A percentile compares a stretch with the other conserved stretches of the same genome.
These are phyloP conservation scores for Glonium stellatum DNA, from an alignment of 495 filamentous ascomycete species.

Conservation along the genomic window DNA sequence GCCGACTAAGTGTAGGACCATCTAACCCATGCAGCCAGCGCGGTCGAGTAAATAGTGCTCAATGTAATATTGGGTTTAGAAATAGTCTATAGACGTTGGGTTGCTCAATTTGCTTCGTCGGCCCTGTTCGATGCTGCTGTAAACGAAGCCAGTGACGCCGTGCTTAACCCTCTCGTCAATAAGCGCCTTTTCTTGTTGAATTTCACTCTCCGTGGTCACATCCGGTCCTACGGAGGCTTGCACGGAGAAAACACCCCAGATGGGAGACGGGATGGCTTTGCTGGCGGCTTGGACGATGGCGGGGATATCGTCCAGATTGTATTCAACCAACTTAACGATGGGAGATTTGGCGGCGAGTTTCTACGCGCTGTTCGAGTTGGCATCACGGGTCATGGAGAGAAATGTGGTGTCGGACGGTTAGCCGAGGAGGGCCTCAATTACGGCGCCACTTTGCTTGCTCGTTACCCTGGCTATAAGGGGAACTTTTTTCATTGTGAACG, in stretches of 20 bases:
- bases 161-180: slow-evolving; percentile 51
- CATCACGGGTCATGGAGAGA: slow-evolving; percentile 62
- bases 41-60: slow-evolving; percentile 48
- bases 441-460: slow-evolving; percentile 61
- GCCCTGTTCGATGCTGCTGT: slow-evolving; percentile 61
- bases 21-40: slow-evolving; percentile 5
- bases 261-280: slow-evolving; percentile 41
- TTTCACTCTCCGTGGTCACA: slow-evolving; percentile 43
- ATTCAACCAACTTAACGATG: slow-evolving; percentile 50
- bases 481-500: slow-evolving; percentile 26
- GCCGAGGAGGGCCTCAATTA: slow-evolving; percentile 51
- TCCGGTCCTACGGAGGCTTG: slow-evolving; percentile 40
- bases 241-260: slow-evolving; percentile 32
- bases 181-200: slow-evolving; percentile 50
- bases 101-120: slow-evolving; percentile 44
- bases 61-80: slow-evolving; percentile 54
- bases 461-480: slow-evolving; percentile 66
- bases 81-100: slow-evolving; percentile 55
- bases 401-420: slow-evolving; percentile 47
- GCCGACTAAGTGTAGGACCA: slow-evolving; percentile 42
- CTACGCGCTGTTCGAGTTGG: slow-evolving; percentile 47
- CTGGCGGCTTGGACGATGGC: slow-evolving; percentile 48
- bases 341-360: slow-evolving; percentile 42
- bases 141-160: slow-evolving; percentile 57
- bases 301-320: slow-evolving; percentile 46